phyloP scores from a whole-genome alignment of 2,329 filamentous ascomycete genomes.

The Pseudocercospora pini-densiflorae region DNA sequence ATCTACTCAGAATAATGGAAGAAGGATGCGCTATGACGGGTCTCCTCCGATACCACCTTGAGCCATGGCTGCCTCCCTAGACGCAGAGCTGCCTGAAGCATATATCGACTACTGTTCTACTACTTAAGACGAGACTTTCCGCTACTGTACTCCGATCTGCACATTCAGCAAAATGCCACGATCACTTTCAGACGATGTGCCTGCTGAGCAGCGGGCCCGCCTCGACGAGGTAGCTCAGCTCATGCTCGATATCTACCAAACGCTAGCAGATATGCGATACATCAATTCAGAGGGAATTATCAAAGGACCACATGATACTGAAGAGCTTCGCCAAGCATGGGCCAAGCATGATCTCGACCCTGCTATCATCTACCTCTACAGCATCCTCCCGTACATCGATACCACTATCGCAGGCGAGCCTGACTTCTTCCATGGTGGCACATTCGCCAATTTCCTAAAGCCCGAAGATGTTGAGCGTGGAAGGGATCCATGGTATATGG shows the following conservation, averaged over 20 bases:
- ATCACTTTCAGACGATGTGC: background rate
- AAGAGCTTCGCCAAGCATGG: background rate
- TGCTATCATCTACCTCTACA: conserved; percentile 22
- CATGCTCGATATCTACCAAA: conserved; percentile 21
- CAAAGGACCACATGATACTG: conserved; percentile 20
- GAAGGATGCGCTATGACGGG: background rate
- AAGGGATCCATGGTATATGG: conserved; percentile 13
- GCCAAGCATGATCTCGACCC: conserved; percentile 15
- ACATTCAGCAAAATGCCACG: background rate
- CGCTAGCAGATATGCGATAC: conserved; percentile 21
- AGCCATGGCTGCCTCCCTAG: no score
- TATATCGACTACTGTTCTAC: background rate
- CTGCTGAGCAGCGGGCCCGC: conserved; percentile 9
- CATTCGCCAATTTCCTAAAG: conserved; percentile 10
- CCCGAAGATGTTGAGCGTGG: conserved; percentile 4
- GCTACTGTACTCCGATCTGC: background rate
- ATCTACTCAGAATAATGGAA: background rate
- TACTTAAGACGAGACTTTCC: background rate
- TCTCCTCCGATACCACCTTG: background rate
- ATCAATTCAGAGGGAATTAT: conserved; percentile 17
- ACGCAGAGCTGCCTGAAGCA: background rate
- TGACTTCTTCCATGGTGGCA: conserved; percentile 21
- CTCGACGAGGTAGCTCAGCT: conserved; percentile 23
- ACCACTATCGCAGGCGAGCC: background rate
- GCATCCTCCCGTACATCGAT: conserved; percentile 22